Conservation (phyloP, 371 early-diverging fungal genomes). For the Mortierella sp. region DNA sequence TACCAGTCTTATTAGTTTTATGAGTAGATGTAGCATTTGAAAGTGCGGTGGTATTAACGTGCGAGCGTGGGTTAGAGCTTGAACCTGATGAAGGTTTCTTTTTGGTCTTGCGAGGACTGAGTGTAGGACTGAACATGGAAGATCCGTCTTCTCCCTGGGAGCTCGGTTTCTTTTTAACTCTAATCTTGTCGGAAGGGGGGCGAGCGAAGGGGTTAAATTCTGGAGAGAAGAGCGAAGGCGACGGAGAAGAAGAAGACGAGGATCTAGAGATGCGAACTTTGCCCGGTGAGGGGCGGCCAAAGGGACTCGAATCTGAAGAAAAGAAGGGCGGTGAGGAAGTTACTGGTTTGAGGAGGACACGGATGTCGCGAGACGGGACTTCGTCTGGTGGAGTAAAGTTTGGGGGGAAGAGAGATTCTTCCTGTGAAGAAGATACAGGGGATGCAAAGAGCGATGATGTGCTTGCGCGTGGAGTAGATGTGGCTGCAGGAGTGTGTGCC, state of each 20-base stretch:
- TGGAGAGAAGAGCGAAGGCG: conserved; percentile 26
- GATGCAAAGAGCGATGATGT: background rate
- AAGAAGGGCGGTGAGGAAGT: background rate
- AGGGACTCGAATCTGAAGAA: conserved; percentile 1
- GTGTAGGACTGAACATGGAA: conserved; percentile 45
- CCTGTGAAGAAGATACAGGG: background rate
- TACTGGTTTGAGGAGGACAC: background rate
- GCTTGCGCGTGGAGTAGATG: background rate
- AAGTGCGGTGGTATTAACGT: background rate
- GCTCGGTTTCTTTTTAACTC: conserved; percentile 19
- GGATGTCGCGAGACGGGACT: background rate
- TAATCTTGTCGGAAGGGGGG: conserved; percentile 11
- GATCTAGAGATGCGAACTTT: background rate
- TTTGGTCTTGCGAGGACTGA: conserved; percentile 47
- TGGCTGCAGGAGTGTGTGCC: background rate
- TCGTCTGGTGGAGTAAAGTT: background rate
- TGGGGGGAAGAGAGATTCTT: background rate
- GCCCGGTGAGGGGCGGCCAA: background rate
- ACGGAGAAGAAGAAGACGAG: conserved; percentile 3
- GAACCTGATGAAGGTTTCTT: background rate
- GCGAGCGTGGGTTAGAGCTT: background rate
- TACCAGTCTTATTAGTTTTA: background rate
- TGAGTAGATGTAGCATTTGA: background rate
- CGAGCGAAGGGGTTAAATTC: conserved; percentile 24
- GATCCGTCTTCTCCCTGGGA: background rate